These are phyloP conservation scores for Spongospora subterranea DNA, from an alignment of 208 protist genomes.

Conservation along the genomic window DNA sequence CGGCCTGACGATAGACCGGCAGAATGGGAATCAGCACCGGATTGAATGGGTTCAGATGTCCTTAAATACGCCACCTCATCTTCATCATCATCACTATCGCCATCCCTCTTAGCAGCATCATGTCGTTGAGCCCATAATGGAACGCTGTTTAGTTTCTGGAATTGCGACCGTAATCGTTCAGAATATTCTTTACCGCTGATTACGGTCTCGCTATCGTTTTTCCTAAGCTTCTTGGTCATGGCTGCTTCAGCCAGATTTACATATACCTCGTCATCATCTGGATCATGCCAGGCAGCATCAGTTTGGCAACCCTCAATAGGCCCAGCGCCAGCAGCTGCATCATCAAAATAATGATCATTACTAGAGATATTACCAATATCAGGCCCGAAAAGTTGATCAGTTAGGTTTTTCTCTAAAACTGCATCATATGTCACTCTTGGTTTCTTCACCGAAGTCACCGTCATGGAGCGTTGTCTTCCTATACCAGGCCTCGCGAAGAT, in stretches of 20 bases:
- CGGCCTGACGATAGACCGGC: background rate
- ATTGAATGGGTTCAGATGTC: background rate
- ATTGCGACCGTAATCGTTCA: conserved; percentile 5
- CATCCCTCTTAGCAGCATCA: background rate
- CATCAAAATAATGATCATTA: background rate
- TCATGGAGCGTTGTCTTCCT: too few species aligned
- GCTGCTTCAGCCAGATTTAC: background rate
- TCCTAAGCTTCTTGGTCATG: background rate
- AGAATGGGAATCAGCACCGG: background rate
- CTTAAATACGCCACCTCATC: conserved; percentile 2
- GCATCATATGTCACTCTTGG: too few species aligned
- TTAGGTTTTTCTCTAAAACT: background rate
- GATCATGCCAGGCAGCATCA: background rate
- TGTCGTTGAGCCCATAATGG: background rate
- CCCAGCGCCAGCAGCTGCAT: background rate
- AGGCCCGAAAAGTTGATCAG: background rate
- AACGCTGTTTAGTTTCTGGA: background rate
- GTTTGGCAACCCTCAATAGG: too few species aligned
- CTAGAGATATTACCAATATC: background rate
- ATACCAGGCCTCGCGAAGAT: too few species aligned
- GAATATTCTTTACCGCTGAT: background rate
- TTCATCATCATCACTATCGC: background rate
- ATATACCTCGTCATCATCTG: conserved; percentile 27
- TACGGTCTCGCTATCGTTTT: background rate
- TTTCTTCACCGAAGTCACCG: too few species aligned